phyloP scores from a whole-genome alignment of 371 early-diverging fungal genomes.

The Mortierella sp. region DNA sequence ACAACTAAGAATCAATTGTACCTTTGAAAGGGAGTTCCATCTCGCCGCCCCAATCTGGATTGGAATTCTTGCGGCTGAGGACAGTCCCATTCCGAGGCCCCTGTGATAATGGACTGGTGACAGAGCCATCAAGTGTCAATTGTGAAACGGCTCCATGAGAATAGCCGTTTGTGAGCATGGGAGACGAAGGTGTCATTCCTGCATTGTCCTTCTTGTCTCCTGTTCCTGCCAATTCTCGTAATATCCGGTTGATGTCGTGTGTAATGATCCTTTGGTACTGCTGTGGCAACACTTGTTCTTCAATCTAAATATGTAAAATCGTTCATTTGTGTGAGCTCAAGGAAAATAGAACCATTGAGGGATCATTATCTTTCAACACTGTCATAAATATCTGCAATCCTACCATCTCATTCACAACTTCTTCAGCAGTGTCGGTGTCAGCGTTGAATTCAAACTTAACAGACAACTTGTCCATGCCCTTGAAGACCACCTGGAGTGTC shows the following conservation, averaged over 20 bases:
- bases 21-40: conserved; percentile 56
- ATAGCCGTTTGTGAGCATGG: conserved; percentile 48
- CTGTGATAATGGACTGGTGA: conserved; percentile 26
- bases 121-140: conserved; percentile 32
- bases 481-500: conserved; percentile 85
- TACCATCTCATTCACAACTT: conserved; percentile 92
- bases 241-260: conserved; percentile 87
- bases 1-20: background rate
- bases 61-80: conserved; percentile 41
- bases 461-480: conserved; percentile 83
- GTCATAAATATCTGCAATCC: background rate
- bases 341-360: background rate
- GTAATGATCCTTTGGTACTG: conserved; percentile 84
- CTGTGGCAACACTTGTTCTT: conserved; percentile 83
- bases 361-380: background rate
- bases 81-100: conserved; percentile 10
- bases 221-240: conserved; percentile 76
- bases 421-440: conserved; percentile 91
- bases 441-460: conserved; percentile 93
- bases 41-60: conserved; percentile 59
- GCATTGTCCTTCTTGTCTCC: conserved; percentile 45
- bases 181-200: conserved; percentile 33
- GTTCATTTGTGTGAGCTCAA: background rate
- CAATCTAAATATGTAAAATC: conserved; percentile 65
- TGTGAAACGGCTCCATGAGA: conserved; percentile 35